Percentiles rank a stretch among this genome's conserved stretches.
phyloP scores from a whole-genome alignment of 768 basidiomycete species.

The Psilocybe cubensis region DNA sequence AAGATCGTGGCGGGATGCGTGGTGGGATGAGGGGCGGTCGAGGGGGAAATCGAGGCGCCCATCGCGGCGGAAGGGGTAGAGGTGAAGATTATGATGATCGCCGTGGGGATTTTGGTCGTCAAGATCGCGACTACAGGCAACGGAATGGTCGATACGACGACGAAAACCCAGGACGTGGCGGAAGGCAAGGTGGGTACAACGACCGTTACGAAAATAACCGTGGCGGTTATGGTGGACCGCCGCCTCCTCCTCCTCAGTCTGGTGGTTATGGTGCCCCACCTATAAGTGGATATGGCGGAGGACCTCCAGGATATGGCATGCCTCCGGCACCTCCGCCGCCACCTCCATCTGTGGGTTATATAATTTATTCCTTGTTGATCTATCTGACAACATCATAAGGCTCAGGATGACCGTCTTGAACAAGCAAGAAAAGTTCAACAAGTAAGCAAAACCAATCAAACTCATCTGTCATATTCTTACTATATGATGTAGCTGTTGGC shows the following conservation, averaged over 20 bases:
- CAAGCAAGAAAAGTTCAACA: slow-evolving; percentile 89
- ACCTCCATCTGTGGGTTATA: slow-evolving; percentile 22
- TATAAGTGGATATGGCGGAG: slow-evolving; percentile 17
- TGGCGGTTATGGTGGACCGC: slow-evolving; percentile 20
- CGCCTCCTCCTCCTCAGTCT: slow-evolving; percentile 8
- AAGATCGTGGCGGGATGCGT: slow-evolving; percentile 36
- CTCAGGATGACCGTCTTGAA: slow-evolving; percentile 79
- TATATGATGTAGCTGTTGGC: slow-evolving; percentile 56
- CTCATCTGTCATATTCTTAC: neutral
- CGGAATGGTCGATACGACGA: slow-evolving; percentile 47
- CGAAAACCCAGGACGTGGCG: slow-evolving; percentile 38
- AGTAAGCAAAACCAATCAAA: slow-evolving; percentile 28
- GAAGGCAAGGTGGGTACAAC: slow-evolving; percentile 44
- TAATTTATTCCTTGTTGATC: neutral
- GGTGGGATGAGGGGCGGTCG: slow-evolving; percentile 34
- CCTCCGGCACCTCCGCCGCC: slow-evolving; percentile 33
- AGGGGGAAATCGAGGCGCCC: slow-evolving; percentile 27
- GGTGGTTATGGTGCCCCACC: slow-evolving; percentile 35
- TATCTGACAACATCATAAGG: slow-evolving; percentile 29
- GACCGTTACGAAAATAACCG: slow-evolving; percentile 48
- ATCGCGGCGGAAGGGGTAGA: slow-evolving; percentile 20
- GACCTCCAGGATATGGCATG: slow-evolving; percentile 25
- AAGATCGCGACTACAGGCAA: slow-evolving; percentile 48
- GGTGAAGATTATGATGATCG: slow-evolving; percentile 47
- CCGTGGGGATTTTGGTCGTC: too few species aligned